Evolutionary conservation across 805 yeast genomes (phyloP), one percentile per base, ranked within the genome.

Genomic region (Wickerhamiella siamensis): DNA sequence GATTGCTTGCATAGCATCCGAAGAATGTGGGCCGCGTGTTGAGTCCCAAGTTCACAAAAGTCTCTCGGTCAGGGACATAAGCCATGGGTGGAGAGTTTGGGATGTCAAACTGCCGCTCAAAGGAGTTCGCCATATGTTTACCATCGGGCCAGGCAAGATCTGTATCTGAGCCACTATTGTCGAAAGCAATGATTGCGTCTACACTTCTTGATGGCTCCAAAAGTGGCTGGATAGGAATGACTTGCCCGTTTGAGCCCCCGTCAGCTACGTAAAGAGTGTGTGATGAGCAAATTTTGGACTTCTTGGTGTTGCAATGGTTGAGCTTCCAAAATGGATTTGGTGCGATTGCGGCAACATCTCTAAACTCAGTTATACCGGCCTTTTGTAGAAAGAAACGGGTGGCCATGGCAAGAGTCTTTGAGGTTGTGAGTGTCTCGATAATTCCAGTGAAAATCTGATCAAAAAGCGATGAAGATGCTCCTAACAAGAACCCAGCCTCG

Each of bases 1-100:
- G 62, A 54, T 81, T 79, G 1, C 60, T 49, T 4, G 82, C 69
- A 54, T 80, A 71, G 60, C 95, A 83, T 27, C 95, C 95, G 57
- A 84, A 84, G 63, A 84, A 83, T 1, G 79, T 68, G 39, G 94
- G 94, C 46, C 62, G 70, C 8, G 77, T 65, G 14, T 83, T 77
- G 47, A 83, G 65, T 44, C 79, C 79, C 48, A 63, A 51, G 45
- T 70, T 68, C 20, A 72, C 54, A 58, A 83, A 79, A 0, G 86
- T 70, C 35, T 67, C 60, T 21, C 57, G 62, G 56, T 75, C 87
- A 10, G 94, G 94, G 42, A 83, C 87, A 50, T 79, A 73, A 8
- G 94, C 94, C 69, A 80, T 81, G 2, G 78, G 65, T 21, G 81
- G 71, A 39, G 74, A 72, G 47, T 70, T 66, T 22, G 77, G 78